A percentile compares a stretch with the other conserved stretches of the same genome.
Conservation (phyloP, 352 stramenopile genomes). For the Phytophthora macrochlamydospora region DNA sequence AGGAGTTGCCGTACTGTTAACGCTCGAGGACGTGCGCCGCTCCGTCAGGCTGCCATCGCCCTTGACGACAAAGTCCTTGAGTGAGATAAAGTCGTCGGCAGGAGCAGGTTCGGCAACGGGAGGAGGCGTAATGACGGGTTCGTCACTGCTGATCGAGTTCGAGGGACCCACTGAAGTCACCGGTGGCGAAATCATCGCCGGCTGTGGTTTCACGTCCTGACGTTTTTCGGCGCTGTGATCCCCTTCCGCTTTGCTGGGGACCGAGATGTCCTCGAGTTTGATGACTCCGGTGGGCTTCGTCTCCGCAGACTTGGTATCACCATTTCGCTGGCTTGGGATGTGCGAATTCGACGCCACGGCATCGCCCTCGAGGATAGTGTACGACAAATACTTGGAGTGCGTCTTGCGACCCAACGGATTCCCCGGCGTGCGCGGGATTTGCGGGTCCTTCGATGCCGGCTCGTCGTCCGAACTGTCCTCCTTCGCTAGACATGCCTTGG, state of each 20-base stretch:
- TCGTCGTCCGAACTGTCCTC: slow-evolving; percentile 36
- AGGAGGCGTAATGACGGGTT: not conserved
- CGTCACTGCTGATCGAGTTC: slow-evolving; percentile 20
- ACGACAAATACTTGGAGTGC: slow-evolving; percentile 41
- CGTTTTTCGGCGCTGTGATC: slow-evolving; percentile 16
- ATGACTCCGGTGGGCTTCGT: not conserved
- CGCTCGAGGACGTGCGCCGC: slow-evolving; percentile 24
- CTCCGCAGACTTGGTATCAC: not conserved
- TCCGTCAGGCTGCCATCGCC: slow-evolving; percentile 36
- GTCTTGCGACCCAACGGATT: slow-evolving; percentile 48
- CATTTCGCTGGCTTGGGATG: slow-evolving; percentile 10
- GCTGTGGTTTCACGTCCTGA: slow-evolving; percentile 24
- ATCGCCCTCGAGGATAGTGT: slow-evolving; percentile 41
- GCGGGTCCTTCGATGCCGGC: slow-evolving; percentile 13
- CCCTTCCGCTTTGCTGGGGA: slow-evolving; percentile 3
- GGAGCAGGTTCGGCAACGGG: slow-evolving; percentile 1
- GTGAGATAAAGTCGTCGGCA: slow-evolving; percentile 51
- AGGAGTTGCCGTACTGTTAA: slow-evolving; percentile 32
- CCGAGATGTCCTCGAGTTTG: not conserved
- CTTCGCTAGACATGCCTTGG: slow-evolving; percentile 76
- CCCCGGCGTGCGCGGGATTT: slow-evolving; percentile 26
- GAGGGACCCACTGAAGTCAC: slow-evolving; percentile 20
- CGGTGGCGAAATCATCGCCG: slow-evolving; percentile 12
- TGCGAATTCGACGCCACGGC: slow-evolving; percentile 20
- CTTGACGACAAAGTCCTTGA: slow-evolving; percentile 56